Evolutionary conservation across 306 rosid species (phyloP).

Genomic region (Alnus glutinosa): DNA sequence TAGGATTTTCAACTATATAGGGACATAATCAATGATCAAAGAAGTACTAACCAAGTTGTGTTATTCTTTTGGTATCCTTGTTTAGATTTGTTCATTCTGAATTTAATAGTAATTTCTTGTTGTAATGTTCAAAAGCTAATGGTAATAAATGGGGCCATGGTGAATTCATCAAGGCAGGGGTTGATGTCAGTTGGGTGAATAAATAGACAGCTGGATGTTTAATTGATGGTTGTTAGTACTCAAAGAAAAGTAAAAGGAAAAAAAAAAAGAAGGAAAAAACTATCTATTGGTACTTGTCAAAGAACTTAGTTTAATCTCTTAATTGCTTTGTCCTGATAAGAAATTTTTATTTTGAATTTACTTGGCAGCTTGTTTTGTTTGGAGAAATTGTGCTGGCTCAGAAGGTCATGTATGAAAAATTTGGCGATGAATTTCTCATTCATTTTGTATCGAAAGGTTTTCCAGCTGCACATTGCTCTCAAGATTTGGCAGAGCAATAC

Average conservation of each 20-base stretch:
- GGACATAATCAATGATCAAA: not conserved
- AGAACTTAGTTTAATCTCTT: not conserved
- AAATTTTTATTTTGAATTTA: not conserved
- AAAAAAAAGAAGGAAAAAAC: not conserved
- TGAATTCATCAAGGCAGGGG: not conserved
- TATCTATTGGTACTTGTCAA: not conserved
- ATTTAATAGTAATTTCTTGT: not conserved
- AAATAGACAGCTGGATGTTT: not conserved
- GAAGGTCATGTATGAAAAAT: constrained; percentile 93
- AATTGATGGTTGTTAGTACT: not conserved
- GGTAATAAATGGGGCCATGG: not conserved
- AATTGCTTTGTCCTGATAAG: constrained; percentile 3
- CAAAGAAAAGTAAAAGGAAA: not conserved
- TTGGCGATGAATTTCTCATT: constrained; percentile 76
- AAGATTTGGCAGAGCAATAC: constrained; percentile 79
- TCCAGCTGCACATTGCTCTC: constrained; percentile 76
- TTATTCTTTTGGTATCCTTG: not conserved
- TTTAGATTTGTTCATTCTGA: not conserved
- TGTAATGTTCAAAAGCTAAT: not conserved
- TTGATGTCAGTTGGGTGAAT: not conserved
- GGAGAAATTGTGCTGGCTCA: constrained; percentile 97
- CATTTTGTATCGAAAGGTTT: constrained; percentile 57
- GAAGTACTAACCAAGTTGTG: not conserved
- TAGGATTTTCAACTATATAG: too few relatives aligned
- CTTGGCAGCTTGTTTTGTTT: constrained; percentile 75